phyloP scores from a whole-genome alignment of 2,329 filamentous ascomycete species.

The Sporothrix euskadiensis region DNA sequence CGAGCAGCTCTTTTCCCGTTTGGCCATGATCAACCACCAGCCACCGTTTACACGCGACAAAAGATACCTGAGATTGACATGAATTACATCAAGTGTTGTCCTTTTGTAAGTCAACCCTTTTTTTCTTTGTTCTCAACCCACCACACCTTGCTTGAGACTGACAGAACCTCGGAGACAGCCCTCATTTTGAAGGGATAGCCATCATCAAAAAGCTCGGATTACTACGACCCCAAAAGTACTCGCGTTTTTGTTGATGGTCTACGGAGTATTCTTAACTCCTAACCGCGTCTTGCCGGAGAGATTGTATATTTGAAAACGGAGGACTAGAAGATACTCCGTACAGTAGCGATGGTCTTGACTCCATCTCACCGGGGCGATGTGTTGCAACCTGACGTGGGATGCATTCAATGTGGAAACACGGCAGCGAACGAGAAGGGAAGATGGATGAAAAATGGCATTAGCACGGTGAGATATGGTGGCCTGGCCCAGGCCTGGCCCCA shows the following conservation, averaged over 20 bases:
- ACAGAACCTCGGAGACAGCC: not conserved
- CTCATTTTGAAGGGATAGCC: not conserved
- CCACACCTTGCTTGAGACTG: not conserved
- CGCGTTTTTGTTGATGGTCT: not conserved
- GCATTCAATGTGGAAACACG: constrained; percentile 12
- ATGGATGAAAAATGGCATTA: not conserved
- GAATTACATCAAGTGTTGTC: not conserved
- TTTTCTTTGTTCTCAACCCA: constrained; percentile 15
- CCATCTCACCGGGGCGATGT: not conserved
- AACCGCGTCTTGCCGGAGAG: not conserved
- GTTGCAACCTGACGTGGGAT: not conserved
- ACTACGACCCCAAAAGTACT: constrained; percentile 8
- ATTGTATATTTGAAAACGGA: not conserved
- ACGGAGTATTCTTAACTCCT: no score
- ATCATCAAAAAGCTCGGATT: not conserved
- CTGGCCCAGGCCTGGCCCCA: not conserved
- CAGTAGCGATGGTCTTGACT: not conserved
- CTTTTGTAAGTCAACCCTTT: not conserved
- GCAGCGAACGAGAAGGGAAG: not conserved
- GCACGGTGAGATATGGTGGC: not conserved
- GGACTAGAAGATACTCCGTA: not conserved
- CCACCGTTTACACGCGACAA: not conserved
- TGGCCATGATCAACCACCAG: not conserved
- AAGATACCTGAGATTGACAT: not conserved
- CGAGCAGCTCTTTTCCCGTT: not conserved